Percentiles rank a stretch among this genome's conserved stretches.
Evolutionary conservation across 2,329 filamentous ascomycete genomes (phyloP).

Genomic region (Scedosporium apiospermum): DNA sequence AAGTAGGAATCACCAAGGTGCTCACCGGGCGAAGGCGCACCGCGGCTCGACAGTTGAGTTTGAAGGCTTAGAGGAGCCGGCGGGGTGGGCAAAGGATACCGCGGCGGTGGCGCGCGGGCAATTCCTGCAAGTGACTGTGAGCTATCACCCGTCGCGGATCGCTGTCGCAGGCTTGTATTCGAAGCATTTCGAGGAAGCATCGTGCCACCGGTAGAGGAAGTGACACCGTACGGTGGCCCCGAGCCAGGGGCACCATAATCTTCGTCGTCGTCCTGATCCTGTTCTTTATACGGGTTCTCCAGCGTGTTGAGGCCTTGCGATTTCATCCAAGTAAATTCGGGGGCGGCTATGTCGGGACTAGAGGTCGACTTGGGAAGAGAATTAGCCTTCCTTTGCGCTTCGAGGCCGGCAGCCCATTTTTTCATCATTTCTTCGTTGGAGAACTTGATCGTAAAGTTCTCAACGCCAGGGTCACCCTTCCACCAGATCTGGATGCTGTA

Average conservation of each 20-base stretch:
- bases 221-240: slow-evolving; percentile 4
- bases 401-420: slow-evolving; percentile 78
- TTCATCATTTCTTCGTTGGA: slow-evolving; percentile 85
- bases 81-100: slow-evolving; percentile 58
- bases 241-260: slow-evolving; percentile 23
- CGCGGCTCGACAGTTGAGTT: slow-evolving; percentile 31
- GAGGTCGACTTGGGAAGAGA: slow-evolving; percentile 33
- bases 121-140: slow-evolving; percentile 47
- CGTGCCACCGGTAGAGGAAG: slow-evolving; percentile 24
- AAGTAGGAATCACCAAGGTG: slow-evolving; percentile 80
- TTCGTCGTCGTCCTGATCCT: slow-evolving; percentile 55
- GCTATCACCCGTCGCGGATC: slow-evolving; percentile 68
- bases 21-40: slow-evolving; percentile 49
- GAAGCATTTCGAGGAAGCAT: slow-evolving; percentile 57
- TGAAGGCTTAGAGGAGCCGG: slow-evolving; percentile 59
- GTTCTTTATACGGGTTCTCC: slow-evolving; percentile 71
- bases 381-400: slow-evolving; percentile 61
- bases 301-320: slow-evolving; percentile 43
- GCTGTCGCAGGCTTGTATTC: slow-evolving; percentile 62
- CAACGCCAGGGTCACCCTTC: slow-evolving; percentile 92
- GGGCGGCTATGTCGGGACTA: slow-evolving; percentile 42
- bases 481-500: slow-evolving; percentile 97
- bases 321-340: slow-evolving; percentile 74
- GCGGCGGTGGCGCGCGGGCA: slow-evolving; percentile 53
- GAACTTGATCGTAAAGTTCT: slow-evolving; percentile 94